Base-by-base conservation (phyloP, 768 basidiomycete genomes). In the Hortiboletus campestris region DNA sequence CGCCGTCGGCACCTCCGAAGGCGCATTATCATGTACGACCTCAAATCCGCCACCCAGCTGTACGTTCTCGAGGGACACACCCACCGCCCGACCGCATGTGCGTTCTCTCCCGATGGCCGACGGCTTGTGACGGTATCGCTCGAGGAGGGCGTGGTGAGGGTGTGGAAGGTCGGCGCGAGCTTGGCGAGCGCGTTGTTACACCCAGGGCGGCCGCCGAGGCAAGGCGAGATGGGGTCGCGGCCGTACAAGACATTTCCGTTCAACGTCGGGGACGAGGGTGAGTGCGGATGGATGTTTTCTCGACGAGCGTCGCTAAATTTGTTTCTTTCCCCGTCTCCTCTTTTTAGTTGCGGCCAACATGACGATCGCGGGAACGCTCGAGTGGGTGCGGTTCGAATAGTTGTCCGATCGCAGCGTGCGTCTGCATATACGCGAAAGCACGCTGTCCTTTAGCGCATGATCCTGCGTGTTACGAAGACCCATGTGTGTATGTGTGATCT, bases 131-230 rank as follows among this genome's bases (percentile, higher is more conserved):
- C 94, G 0, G 76, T 92, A 10, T 96, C 90, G 1, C 76, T 98
- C 22, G 90, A 89, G 58, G 94, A 98, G 67, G 84, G 84, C 25
- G 77, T 82, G 6, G 88, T 94, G 6, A 80, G 93, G 13, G 91
- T 96, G 14, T 99, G 97, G 97, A 98, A 98, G 66, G 94, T 98
- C 6, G 96, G 97, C 0, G 80, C 85, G 10, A 92, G 91, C 65
- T 82, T 99, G 59, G 78, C 86, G 22, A 94, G 93, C 59, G 47
- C 32, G 25, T 85, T 98, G 69, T 94, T 98, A 67, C 86, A 86
- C 67, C 86, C 91, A 1, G 95, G 95, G 2, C 89, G 88, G 8
- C 95, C 94, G 2, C 96, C 97, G 6, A 77, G 93, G 31, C 94
- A 98, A 71, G 94, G 94, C 0, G 81, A 85, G 62, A 77, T 81